Conservation (phyloP, 2,329 filamentous ascomycete genomes). For the Aspergillus costaricaensis region DNA sequence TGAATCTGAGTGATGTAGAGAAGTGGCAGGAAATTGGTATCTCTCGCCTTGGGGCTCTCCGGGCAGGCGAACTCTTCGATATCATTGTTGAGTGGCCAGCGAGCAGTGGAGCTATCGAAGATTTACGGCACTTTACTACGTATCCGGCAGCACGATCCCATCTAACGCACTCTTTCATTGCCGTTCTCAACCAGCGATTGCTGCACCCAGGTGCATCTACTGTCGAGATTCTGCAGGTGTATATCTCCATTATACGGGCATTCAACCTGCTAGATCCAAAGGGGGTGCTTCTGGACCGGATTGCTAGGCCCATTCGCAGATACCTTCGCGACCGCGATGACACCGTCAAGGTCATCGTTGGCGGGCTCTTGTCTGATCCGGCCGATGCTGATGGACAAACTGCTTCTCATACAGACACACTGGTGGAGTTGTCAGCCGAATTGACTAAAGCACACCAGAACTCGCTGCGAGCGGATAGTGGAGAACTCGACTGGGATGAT, state of each 20-base stretch:
- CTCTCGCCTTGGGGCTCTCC: slow-evolving; percentile 56
- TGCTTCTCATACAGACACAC: slow-evolving; percentile 41
- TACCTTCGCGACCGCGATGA: slow-evolving; percentile 67
- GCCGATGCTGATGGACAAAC: slow-evolving; percentile 39
- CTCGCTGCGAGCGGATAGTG: slow-evolving; percentile 50
- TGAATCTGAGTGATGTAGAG: slow-evolving; percentile 47
- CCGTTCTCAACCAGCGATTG: slow-evolving; percentile 56
- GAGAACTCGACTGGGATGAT: slow-evolving; percentile 85
- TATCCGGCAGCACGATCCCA: slow-evolving; percentile 56
- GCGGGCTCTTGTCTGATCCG: slow-evolving; percentile 61
- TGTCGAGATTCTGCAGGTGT: slow-evolving; percentile 66
- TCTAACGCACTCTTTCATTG: slow-evolving; percentile 57
- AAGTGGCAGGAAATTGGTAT: slow-evolving; percentile 60
- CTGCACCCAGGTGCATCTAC: slow-evolving; percentile 67
- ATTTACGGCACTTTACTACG: slow-evolving; percentile 60
- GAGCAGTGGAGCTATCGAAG: slow-evolving; percentile 61
- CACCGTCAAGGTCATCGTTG: slow-evolving; percentile 65
- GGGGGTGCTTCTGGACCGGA: slow-evolving; percentile 66
- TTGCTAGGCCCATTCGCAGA: slow-evolving; percentile 63
- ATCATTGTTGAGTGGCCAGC: slow-evolving; percentile 63
- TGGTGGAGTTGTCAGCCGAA: slow-evolving; percentile 57
- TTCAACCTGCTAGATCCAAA: slow-evolving; percentile 66
- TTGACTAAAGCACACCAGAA: slow-evolving; percentile 47
- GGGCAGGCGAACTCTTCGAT: slow-evolving; percentile 61
- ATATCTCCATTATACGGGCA: slow-evolving; percentile 66